Base-by-base conservation (phyloP, 2,329 filamentous ascomycete species). In the Talaromyces rugulosus region DNA sequence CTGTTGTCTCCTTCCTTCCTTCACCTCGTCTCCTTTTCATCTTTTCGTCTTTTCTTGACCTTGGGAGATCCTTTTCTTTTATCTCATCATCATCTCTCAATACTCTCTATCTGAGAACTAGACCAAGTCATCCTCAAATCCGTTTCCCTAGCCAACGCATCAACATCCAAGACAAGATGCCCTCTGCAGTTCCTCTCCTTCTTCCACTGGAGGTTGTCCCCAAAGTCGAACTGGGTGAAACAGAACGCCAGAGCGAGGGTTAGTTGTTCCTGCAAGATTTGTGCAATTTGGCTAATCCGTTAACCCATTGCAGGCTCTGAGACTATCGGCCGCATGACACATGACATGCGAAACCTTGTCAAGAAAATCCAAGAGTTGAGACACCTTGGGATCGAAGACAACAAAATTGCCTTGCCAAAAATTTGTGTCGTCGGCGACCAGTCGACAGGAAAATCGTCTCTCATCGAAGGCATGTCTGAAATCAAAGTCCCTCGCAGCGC, bases 401-500 rank as follows among this genome's bases (percentile, higher is more conserved):
- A 87, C 4, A 70, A 79, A 0, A 84, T 91, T 0, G 84, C 85
- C 0, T 78, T 96, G 0, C 91, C 92, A 0, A 91, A 92, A 67
- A 86, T 96, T 9, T 89, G 94, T 5, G 85, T 96, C 0, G 86
- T 96, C 0, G 92, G 92, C 0, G 92, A 96, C 56, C 92, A 96
- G 69, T 90, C 86, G 0, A 89, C 91, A 0, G 93, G 92, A 0
- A 96, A 96, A 71, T 92, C 88, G 0, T 92, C 82, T 0, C 71
- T 85, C 0, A 82, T 83, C 58, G 87, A 87, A 12, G 87, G 85
- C 0, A 83, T 90, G 63, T 77, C 54, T 0, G 89, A 88, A 4
- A 87, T 95, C 28, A 87, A 87, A 23, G 84, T 94, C 0, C 91
- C 91, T 0, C 82, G 89, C 1, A 85, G 83, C 47, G 83, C 85